A percentile compares a stretch with the other conserved stretches of the same genome.
phyloP scores from a whole-genome alignment of 2,329 filamentous ascomycete genomes.

The Westerdykella ornata region DNA sequence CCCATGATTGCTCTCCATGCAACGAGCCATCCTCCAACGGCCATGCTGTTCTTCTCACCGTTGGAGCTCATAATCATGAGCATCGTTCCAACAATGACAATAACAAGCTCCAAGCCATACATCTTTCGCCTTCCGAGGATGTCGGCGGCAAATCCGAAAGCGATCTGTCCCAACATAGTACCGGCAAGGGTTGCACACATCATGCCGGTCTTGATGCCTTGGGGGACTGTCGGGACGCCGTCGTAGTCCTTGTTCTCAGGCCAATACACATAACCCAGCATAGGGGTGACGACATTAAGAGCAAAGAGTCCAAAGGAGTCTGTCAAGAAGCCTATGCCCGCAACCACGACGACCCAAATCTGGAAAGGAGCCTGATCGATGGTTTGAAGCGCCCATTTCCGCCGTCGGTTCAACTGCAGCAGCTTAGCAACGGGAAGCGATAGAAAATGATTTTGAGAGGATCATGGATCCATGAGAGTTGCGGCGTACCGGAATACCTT shows the following conservation, averaged over 20 bases:
- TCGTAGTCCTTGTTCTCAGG: constrained; percentile 15
- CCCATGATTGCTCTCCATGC: constrained; percentile 39
- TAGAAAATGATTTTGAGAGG: no score
- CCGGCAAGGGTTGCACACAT: constrained; percentile 36
- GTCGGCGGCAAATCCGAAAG: constrained; percentile 38
- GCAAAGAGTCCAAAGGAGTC: constrained; percentile 38
- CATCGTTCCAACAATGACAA: constrained; percentile 38
- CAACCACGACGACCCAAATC: constrained; percentile 35
- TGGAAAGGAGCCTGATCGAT: constrained; percentile 32
- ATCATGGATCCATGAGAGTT: no score
- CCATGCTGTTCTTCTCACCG: constrained; percentile 32
- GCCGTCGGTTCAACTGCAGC: constrained; percentile 22
- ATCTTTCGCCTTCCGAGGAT: constrained; percentile 34
- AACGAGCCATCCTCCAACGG: constrained; percentile 36
- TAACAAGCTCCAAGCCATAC: constrained; percentile 38
- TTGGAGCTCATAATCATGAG: constrained; percentile 36
- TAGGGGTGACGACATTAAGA: constrained; percentile 37
- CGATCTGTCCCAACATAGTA: constrained; percentile 35
- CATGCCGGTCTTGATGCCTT: constrained; percentile 33
- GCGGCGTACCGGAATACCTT: no score
- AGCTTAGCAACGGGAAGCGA: no score
- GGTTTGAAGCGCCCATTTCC: constrained; percentile 29
- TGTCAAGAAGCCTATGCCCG: constrained; percentile 38
- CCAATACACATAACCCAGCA: constrained; percentile 38
- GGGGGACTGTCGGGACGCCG: constrained; percentile 19